Base-by-base conservation (phyloP, 2,329 filamentous ascomycete genomes). In the Fusarium sp. region DNA sequence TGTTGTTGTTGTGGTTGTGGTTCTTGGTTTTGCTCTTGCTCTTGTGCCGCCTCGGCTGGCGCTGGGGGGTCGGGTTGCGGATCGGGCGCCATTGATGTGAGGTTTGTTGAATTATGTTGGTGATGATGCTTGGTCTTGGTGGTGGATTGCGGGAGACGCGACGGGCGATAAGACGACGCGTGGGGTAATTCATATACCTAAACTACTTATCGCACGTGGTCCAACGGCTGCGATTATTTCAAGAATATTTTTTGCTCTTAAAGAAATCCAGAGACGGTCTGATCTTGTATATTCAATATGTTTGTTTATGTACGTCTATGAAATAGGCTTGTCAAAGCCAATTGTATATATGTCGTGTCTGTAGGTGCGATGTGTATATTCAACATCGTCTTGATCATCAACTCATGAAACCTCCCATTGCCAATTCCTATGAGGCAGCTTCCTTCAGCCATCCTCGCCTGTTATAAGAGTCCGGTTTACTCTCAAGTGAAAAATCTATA, bases 401-500 rank as follows among this genome's bases (percentile, higher is more conserved):
- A 49, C 59, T 53, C 57, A 52, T 60, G 43, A 24, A 28, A 38
- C 34, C 28, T 38, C 46, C 38, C 34, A 55, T 28, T 10, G 28
- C 28, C 31, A 36, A 22, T 51, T 40, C 45, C 45, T 31, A 51
- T 58, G 48, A 48, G 18, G 60, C 58, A 64, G 61, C 59, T 59
- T 40, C 34, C 34, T 22, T 36, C 26, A 31, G 28, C 28, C 28
- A 31, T 31, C 28, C 28, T 36, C 34, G 20, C 53, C 42, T 34
- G 24, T 48, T 31, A 28, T 20, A 57, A 45, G 42, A 46, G 49
- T 52, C 22, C 51, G 24, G 42, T 53, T 56, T 56, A 38, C 43
- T 71, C 66, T 49, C 64, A 53, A 63, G 46, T 58, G 34, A 39
- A 61, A 69, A 70, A 57, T 75, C 69, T 75, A 75, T 71, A 67